Conservation (phyloP, 345 rosid species). For the Turritis glabra region DNA sequence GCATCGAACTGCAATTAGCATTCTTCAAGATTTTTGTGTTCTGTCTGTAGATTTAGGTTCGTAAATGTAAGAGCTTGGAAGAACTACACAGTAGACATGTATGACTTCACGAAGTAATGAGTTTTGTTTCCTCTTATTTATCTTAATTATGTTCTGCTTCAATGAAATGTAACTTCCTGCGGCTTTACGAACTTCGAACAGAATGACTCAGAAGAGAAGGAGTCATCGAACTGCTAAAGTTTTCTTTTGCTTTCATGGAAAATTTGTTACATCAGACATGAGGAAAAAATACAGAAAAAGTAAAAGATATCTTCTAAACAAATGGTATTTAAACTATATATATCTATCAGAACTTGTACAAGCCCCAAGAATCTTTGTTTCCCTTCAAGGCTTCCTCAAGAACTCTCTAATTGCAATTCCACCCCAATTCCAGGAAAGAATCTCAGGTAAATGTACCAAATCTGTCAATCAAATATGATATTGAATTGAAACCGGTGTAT, state of each 20-base stretch:
- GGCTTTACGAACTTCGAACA: too few relatives aligned
- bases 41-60: neutral
- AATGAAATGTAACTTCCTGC: neutral
- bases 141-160: too few relatives aligned
- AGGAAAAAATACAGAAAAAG: constrained; percentile 3
- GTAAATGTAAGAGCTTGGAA: neutral
- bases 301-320: constrained; percentile 30
- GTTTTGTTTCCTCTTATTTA: constrained; percentile 1
- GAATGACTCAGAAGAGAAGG: too few relatives aligned
- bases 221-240: neutral
- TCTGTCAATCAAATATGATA: constrained; percentile 21
- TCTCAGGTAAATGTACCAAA: constrained; percentile 16
- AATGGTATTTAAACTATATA: constrained; percentile 26
- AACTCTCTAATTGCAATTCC: neutral
- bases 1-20: constrained; percentile 3
- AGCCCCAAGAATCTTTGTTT: constrained; percentile 18
- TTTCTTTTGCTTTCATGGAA: constrained; percentile 29
- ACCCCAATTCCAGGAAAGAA: constrained; percentile 35
- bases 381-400: constrained; percentile 30
- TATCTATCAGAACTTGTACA: constrained; percentile 35
- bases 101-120: constrained; percentile 2
- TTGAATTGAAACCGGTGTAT: constrained; percentile 14
- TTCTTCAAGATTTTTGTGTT: neutral
- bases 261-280: constrained; percentile 29
- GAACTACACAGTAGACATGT: neutral